Evolutionary conservation across 2,329 filamentous ascomycete genomes (phyloP).

Genomic region (Beauveria varroae): DNA sequence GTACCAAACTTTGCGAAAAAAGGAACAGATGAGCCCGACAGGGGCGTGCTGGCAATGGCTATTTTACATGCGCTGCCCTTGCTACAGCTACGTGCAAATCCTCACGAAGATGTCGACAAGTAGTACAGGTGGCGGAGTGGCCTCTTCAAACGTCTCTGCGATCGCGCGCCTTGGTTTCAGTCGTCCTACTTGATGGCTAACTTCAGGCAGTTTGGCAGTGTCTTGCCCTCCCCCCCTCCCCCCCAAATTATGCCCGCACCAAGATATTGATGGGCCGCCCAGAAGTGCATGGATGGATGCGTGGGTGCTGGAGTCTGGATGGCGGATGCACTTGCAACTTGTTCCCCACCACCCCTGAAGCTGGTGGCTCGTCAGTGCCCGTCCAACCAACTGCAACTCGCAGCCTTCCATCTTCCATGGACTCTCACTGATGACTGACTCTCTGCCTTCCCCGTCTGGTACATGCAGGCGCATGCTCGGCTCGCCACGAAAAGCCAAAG

Average conservation of each 20-base stretch:
- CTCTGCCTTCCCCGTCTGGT: background rate
- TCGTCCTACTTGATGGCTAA: background rate
- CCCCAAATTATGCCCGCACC: too few relatives aligned
- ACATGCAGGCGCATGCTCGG: background rate
- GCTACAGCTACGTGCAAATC: background rate
- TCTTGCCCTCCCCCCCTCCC: background rate
- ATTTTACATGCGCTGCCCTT: background rate
- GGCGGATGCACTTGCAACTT: background rate
- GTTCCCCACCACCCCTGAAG: slow-evolving; percentile 10
- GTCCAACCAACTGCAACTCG: background rate
- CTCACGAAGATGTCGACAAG: background rate
- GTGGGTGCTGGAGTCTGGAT: background rate
- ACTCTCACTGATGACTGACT: background rate
- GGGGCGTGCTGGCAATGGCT: background rate
- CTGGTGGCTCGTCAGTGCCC: background rate
- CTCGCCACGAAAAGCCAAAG: background rate
- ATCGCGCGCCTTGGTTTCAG: background rate
- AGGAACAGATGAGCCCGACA: slow-evolving; percentile 1
- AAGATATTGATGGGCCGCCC: too few relatives aligned
- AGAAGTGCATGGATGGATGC: too few relatives aligned
- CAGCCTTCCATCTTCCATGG: background rate
- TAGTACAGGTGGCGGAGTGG: background rate
- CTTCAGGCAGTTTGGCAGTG: background rate
- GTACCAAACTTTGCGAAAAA: background rate
- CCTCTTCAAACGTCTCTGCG: background rate